Conservation (phyloP, 75 land plant genomes). For the Azolla pinnata region DNA sequence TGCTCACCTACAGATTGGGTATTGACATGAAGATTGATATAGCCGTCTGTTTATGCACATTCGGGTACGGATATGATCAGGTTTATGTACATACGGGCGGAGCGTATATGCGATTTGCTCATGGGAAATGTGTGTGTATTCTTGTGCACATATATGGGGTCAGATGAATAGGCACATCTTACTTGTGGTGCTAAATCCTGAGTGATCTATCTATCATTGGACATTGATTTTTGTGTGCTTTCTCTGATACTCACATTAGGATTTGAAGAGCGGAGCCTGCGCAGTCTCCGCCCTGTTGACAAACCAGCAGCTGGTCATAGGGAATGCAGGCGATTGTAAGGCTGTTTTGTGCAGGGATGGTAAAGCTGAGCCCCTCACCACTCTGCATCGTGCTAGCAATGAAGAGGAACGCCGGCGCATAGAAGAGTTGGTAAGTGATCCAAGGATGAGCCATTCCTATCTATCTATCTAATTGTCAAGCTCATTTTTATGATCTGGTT, state of each 20-base stretch:
- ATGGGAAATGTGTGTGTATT: too few species aligned
- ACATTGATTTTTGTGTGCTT: not conserved
- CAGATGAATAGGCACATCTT: not conserved
- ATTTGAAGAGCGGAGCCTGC: slow-evolving; percentile 44
- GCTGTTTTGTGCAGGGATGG: slow-evolving; percentile 66
- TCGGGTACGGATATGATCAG: too few species aligned
- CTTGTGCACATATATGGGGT: not conserved
- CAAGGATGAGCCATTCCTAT: not conserved
- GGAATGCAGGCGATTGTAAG: slow-evolving; percentile 78
- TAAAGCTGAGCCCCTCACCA: slow-evolving; percentile 58
- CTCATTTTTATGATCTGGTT: not conserved
- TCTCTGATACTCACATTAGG: too few species aligned
- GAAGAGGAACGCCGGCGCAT: slow-evolving; percentile 55
- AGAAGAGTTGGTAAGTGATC: slow-evolving; percentile 41
- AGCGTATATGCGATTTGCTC: too few species aligned
- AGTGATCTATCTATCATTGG: too few species aligned
- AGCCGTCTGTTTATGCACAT: too few species aligned
- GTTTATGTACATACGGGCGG: too few species aligned
- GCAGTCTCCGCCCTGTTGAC: slow-evolving; percentile 64
- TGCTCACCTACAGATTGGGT: too few species aligned
- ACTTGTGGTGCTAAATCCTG: not conserved
- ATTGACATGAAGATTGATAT: too few species aligned
- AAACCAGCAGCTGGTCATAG: slow-evolving; percentile 49
- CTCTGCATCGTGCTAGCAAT: slow-evolving; percentile 57
- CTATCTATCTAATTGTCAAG: not conserved